Conservation (phyloP, 441 rosid genomes). For the Mallotus japonicus region DNA sequence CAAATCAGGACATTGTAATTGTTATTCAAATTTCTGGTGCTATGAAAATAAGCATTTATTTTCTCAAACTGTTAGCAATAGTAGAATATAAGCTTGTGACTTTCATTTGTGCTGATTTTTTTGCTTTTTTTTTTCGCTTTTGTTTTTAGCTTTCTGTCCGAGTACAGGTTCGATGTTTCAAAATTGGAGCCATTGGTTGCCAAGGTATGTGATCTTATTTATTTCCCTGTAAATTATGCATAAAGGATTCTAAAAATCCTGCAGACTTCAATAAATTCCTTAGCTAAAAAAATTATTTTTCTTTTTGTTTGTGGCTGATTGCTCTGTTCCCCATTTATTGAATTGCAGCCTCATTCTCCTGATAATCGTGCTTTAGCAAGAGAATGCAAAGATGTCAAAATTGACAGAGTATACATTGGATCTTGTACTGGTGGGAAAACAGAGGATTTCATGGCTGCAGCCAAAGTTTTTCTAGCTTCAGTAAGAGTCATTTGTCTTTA, state of each 20-base stretch:
- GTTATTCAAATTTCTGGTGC: background rate
- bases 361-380: constrained; percentile 96
- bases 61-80: background rate
- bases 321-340: background rate
- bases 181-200: constrained; percentile 97
- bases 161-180: constrained; percentile 80
- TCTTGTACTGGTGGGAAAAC: constrained; percentile 99
- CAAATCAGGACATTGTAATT: background rate
- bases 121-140: background rate
- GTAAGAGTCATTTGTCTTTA: constrained; percentile 44
- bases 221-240: background rate
- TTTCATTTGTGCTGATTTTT: constrained; percentile 14
- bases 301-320: too few relatives aligned
- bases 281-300: background rate
- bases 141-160: constrained; percentile 48
- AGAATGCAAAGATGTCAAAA: constrained; percentile 97
- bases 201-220: constrained; percentile 45
- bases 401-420: constrained; percentile 95
- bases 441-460: constrained; percentile 93
- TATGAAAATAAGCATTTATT: background rate
- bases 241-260: background rate
- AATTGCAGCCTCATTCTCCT: constrained; percentile 92
- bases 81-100: background rate
- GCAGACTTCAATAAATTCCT: background rate
- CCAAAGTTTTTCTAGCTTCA: constrained; percentile 77